Evolutionary conservation across 176 grass and related monocot genomes (phyloP).

Genomic region (Hordeum vulgare): MorexV3_pseudomolecules_assembly NC_058522.1:532460165-532460664

Average conservation of each 20-base stretch:
- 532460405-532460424: neutral
- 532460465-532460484: neutral
- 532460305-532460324: no score
- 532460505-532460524: neutral
- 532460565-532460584: slow-evolving; percentile 15
- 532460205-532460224: slow-evolving; percentile 10
- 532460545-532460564: neutral
- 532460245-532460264: neutral
- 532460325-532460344: neutral
- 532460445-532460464: neutral
- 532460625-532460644: no score
- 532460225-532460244: slow-evolving; percentile 1
- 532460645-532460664: neutral
- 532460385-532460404: neutral
- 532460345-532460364: neutral
- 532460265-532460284: slow-evolving; percentile 8
- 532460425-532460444: neutral
- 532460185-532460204: neutral
- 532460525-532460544: no score
- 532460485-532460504: slow-evolving; percentile 17
- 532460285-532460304: no score
- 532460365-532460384: neutral
- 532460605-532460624: no score
- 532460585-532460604: neutral
- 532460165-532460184: neutral